Percentiles rank a stretch among this genome's conserved stretches.
Evolutionary conservation across 495 filamentous ascomycete species (phyloP).

Genomic region (Talaromyces nanjingensis): DNA sequence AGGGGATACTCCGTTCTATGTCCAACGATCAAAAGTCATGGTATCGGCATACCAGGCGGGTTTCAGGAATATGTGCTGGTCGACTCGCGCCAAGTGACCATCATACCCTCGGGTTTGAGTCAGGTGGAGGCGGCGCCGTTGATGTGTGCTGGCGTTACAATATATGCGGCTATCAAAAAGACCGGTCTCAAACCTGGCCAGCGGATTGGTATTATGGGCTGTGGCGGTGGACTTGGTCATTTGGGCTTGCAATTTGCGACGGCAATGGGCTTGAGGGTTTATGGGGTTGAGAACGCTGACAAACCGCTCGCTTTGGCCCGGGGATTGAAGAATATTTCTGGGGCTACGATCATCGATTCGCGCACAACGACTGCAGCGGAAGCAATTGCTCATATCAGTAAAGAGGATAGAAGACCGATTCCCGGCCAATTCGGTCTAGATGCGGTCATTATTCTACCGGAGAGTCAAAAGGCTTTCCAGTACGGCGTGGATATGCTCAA

Average conservation of each 20-base stretch:
- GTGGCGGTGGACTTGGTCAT: slow-evolving; percentile 56
- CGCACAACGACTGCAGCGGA: slow-evolving; percentile 7
- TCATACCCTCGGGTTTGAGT: slow-evolving; percentile 38
- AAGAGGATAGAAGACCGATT: not conserved
- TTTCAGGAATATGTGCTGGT: slow-evolving; percentile 47
- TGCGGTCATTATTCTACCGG: slow-evolving; percentile 5
- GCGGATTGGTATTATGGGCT: slow-evolving; percentile 53
- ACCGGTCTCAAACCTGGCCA: slow-evolving; percentile 37
- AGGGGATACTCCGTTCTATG: slow-evolving; percentile 9
- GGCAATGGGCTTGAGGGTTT: slow-evolving; percentile 40
- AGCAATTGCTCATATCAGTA: slow-evolving; percentile 3
- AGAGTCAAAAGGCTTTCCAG: slow-evolving; percentile 9
- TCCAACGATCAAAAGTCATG: slow-evolving; percentile 20
- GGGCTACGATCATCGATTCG: slow-evolving; percentile 2
- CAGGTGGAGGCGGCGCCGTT: slow-evolving; percentile 48
- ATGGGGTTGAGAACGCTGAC: slow-evolving; percentile 51
- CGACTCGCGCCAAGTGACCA: slow-evolving; percentile 35
- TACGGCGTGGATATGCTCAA: slow-evolving; percentile 10
- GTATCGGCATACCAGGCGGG: slow-evolving; percentile 41
- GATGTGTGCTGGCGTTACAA: slow-evolving; percentile 50
- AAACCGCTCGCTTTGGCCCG: slow-evolving; percentile 40
- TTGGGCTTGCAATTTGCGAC: slow-evolving; percentile 48
- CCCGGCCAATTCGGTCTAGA: slow-evolving; percentile 8
- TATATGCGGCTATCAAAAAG: slow-evolving; percentile 42
- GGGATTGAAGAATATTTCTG: slow-evolving; percentile 17